Base-by-base conservation (phyloP, 805 yeast genomes). In the Lipomyces lipofer region DNA sequence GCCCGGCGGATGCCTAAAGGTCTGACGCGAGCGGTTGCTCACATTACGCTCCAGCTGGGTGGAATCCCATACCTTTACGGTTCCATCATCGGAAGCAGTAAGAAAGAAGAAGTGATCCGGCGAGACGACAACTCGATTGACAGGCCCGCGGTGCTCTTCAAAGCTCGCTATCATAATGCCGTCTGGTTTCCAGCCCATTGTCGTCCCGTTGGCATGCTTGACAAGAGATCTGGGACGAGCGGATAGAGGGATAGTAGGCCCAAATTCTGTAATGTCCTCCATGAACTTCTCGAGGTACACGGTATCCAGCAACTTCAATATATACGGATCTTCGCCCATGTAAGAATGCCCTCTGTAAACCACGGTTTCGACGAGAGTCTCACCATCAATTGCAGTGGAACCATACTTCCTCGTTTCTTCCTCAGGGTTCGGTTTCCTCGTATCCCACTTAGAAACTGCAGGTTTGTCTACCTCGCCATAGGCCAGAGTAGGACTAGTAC, bases 71-170 rank as follows among this genome's bases (percentile, higher is more conserved):
- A 92, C 69, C 59, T 82, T 85, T 36, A 94, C 64, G 1, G 72
- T 66, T 0, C 97, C 96, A 27, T 78, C 78, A 45, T 83, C 86
- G 6, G 94, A 88, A 1, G 90, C 96, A 1, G 94, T 83, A 2
- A 89, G 72, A 59, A 92, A 83, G 59, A 80, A 85, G 22, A 79
- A 78, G 13, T 81, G 77, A 27, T 85, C 83, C 0, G 85, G 83
- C 4, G 87, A 77, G 0, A 80, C 78, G 1, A 76, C 79, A 7
- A 89, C 66, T 25, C 83, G 71, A 21, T 76, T 81, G n/a, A 90
- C 73, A 1, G 81, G 64, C 47, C 80, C 74, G n/a, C 72, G 72
- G 63, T 85, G 89, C 40, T 86, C 88, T 36, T 79, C 74, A 44
- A 88, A 71, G 51, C 80, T 82, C 0, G 90, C 78, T 1, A 86